Conservation (phyloP, 2,329 filamentous ascomycete species). For the Onygena corvina region DNA sequence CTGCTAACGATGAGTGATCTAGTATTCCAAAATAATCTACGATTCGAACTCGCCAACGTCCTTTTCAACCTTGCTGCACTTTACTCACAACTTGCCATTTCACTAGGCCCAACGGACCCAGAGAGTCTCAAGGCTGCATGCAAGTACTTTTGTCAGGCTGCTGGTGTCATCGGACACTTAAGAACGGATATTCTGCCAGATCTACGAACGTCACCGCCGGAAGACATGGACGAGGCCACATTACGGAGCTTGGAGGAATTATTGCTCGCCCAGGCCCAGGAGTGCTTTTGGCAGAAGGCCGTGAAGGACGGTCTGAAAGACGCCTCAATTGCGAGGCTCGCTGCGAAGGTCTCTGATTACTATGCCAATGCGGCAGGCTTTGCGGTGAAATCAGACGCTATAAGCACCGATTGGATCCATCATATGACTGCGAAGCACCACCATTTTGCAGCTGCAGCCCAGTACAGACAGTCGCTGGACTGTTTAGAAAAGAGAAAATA, state of each 20-base stretch:
- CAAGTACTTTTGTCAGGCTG: slow-evolving; percentile 78
- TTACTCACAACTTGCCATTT: slow-evolving; percentile 81
- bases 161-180: slow-evolving; percentile 70
- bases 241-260: slow-evolving; percentile 72
- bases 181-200: slow-evolving; percentile 68
- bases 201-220: slow-evolving; percentile 68
- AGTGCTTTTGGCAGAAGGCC: slow-evolving; percentile 97
- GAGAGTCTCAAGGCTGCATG: slow-evolving; percentile 81
- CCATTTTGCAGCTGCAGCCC: slow-evolving; percentile 89
- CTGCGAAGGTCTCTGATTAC: slow-evolving; percentile 79
- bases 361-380: slow-evolving; percentile 76
- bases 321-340: slow-evolving; percentile 78
- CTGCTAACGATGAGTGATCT: background rate
- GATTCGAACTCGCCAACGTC: slow-evolving; percentile 80
- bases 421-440: slow-evolving; percentile 95
- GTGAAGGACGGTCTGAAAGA: slow-evolving; percentile 92
- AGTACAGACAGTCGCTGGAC: slow-evolving; percentile 82
- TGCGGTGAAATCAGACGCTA: slow-evolving; percentile 75
- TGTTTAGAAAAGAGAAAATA: slow-evolving; percentile 89
- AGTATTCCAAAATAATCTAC: slow-evolving; percentile 53
- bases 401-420: slow-evolving; percentile 94
- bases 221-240: slow-evolving; percentile 88
- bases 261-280: slow-evolving; percentile 83
- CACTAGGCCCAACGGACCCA: slow-evolving; percentile 61
- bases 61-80: slow-evolving; percentile 87